Evolutionary conservation across 2,329 filamentous ascomycete genomes (phyloP).

Genomic region (Colletotrichum caudatum): DNA sequence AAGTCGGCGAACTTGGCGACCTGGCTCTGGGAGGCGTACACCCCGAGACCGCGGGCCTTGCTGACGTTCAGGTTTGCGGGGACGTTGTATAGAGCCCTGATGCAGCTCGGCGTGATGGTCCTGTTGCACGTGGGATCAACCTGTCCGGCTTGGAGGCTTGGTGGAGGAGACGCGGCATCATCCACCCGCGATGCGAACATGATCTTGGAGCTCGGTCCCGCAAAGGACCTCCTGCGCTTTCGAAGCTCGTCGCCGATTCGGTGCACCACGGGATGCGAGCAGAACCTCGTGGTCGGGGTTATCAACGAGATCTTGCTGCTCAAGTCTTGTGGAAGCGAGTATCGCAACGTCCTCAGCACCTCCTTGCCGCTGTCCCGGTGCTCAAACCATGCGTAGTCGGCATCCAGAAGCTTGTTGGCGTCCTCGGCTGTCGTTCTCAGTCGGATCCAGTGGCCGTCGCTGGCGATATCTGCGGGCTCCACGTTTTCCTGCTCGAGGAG

Average conservation of each 20-base stretch:
- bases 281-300: conserved; percentile 58
- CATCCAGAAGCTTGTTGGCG: conserved; percentile 60
- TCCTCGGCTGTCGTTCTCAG: conserved; percentile 55
- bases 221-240: conserved; percentile 13
- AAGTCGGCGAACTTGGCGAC: conserved; percentile 67
- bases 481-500: conserved; percentile 54
- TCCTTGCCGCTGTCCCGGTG: conserved; percentile 50
- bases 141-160: conserved; percentile 4
- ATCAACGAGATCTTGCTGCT: conserved; percentile 56
- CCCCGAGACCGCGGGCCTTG: conserved; percentile 46
- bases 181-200: neutral
- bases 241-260: conserved; percentile 35
- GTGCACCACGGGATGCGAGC: conserved; percentile 46
- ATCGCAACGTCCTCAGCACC: conserved; percentile 54
- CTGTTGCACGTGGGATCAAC: conserved; percentile 50
- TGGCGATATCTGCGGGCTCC: conserved; percentile 50
- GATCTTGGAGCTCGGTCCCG: neutral
- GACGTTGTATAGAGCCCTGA: conserved; percentile 60
- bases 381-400: conserved; percentile 49
- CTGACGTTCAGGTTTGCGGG: conserved; percentile 49
- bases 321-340: conserved; percentile 25
- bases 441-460: conserved; percentile 55
- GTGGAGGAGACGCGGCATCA: neutral
- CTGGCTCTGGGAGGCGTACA: conserved; percentile 56
- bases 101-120: conserved; percentile 57